Evolutionary conservation across 805 yeast genomes (phyloP).

Genomic region (Lipomyces kockii): DNA sequence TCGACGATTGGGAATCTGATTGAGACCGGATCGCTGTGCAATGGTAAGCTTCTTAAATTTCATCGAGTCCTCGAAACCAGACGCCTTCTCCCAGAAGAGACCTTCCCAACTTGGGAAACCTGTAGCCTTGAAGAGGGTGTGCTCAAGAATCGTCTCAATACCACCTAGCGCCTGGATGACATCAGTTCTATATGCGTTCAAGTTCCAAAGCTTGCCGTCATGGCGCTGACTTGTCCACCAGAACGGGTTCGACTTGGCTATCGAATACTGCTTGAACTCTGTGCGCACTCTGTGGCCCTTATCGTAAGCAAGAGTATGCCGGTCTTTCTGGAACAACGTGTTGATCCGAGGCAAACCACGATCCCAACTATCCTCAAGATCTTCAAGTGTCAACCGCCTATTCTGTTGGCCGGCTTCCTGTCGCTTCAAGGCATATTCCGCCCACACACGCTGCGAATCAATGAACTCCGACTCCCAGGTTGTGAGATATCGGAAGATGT

Average conservation of each 20-base stretch:
- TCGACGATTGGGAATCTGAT: slow-evolving; percentile 96
- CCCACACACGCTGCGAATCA: slow-evolving; percentile 97
- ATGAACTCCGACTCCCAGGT: slow-evolving; percentile 96
- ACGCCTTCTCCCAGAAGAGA: slow-evolving; percentile 95
- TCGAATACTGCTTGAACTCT: slow-evolving; percentile 73
- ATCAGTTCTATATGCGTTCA: slow-evolving; percentile 90
- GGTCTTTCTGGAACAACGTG: slow-evolving; percentile 90
- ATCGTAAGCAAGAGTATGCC: slow-evolving; percentile 92
- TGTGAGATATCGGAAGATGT: slow-evolving; percentile 87
- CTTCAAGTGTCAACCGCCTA: slow-evolving; percentile 87
- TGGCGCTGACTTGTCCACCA: slow-evolving; percentile 97
- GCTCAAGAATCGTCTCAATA: slow-evolving; percentile 92
- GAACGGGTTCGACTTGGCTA: slow-evolving; percentile 80
- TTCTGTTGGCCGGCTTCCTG: slow-evolving; percentile 85
- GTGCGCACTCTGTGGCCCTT: slow-evolving; percentile 88
- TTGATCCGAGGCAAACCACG: slow-evolving; percentile 96
- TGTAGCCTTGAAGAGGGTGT: slow-evolving; percentile 92
- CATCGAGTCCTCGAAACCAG: slow-evolving; percentile 96
- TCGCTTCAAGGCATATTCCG: slow-evolving; percentile 89
- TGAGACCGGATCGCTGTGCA: slow-evolving; percentile 96
- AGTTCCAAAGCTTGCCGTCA: slow-evolving; percentile 95
- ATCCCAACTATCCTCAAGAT: slow-evolving; percentile 93
- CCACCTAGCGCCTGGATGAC: slow-evolving; percentile 98
- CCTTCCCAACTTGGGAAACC: slow-evolving; percentile 99
- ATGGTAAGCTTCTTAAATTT: slow-evolving; percentile 93